Conservation (phyloP, 2,329 filamentous ascomycete genomes). For the Phoma sp. region DNA sequence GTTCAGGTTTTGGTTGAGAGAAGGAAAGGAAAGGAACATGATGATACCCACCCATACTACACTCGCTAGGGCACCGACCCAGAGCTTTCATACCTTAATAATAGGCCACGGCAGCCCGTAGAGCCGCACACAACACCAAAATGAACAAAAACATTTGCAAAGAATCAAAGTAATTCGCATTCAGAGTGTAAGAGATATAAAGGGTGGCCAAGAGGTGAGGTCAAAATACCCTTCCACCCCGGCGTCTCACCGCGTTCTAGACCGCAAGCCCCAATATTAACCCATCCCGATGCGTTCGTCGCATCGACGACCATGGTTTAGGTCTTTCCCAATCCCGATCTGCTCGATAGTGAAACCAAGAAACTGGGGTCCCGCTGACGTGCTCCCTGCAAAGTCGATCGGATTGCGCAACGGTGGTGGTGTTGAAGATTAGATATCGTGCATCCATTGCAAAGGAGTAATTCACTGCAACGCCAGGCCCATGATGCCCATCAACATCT, state of each 20-base stretch:
- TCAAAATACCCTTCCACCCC: conserved; percentile 6
- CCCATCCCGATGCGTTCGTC: not conserved
- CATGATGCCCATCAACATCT: not conserved
- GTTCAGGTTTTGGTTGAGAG: not conserved
- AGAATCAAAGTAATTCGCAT: not conserved
- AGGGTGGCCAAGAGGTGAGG: not conserved
- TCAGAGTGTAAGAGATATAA: not conserved
- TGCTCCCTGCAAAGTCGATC: not conserved
- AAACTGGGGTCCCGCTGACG: conserved; percentile 8
- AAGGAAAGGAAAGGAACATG: not conserved
- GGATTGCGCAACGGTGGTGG: no score
- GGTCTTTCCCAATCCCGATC: not conserved
- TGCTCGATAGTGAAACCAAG: not conserved
- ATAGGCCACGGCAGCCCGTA: conserved; percentile 14
- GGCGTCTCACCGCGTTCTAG: conserved; percentile 6
- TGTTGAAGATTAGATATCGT: no score
- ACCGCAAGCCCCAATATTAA: conserved; percentile 13
- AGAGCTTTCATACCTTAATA: conserved; percentile 5
- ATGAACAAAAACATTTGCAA: conserved; percentile 8
- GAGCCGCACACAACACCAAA: not conserved
- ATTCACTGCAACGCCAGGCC: not conserved
- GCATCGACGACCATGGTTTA: not conserved
- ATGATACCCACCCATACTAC: conserved; percentile 21
- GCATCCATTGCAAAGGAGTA: no score
- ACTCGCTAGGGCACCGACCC: conserved; percentile 15